Base-by-base conservation (phyloP, 768 basidiomycete species). In the Lanmaoa rubissima region DNA sequence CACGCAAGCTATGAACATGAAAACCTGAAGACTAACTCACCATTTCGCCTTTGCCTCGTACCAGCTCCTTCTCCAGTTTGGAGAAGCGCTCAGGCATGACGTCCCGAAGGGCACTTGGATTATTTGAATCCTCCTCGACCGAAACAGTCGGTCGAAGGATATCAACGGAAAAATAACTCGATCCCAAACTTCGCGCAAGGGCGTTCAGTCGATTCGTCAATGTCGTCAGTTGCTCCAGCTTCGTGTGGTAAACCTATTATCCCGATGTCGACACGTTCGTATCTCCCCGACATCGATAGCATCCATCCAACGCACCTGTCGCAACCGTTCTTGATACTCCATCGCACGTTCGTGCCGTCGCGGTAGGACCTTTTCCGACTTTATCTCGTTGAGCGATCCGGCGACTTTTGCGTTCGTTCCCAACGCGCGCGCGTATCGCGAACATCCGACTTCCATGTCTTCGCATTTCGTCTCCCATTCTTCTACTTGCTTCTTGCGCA, bases 1-100 rank as follows among this genome's bases (percentile, higher is more conserved):
- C 28, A 40, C 3, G 28, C 26, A 45, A 42, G 48, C 12, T 2
- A 26, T 34, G 10, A 16, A 50, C 14, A 19, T 4, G 5, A 32
- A 40, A 28, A 43, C 4, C 28, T 1, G 34, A 38, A 19, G 12
- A 52, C n/a, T 1, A 16, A 78, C 89, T 65, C 63, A 92, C 89
- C 52, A 92, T 80, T 81, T 95, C 93, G n/a, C 82, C 81, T 71
- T 93, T 93, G 12, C 90, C 92, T 51, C 88, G 78, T 11, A 90
- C 85, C 17, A 94, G 80, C 65, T 94, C 92, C 68, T 90, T 88
- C 77, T 94, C 91, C 6, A 95, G 75, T 63, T 78, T 86, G 45
- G 83, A 79, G 66, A 95, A 91, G 13, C 89, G 81, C 61, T 94
- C 92, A 0, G 88, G 86, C 12, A 85, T 87, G 16, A 94, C 89